Percentiles rank a stretch among this genome's conserved stretches.
Conservation (phyloP, 73 alveolate species). For the Paramecium caudatum region DNA sequence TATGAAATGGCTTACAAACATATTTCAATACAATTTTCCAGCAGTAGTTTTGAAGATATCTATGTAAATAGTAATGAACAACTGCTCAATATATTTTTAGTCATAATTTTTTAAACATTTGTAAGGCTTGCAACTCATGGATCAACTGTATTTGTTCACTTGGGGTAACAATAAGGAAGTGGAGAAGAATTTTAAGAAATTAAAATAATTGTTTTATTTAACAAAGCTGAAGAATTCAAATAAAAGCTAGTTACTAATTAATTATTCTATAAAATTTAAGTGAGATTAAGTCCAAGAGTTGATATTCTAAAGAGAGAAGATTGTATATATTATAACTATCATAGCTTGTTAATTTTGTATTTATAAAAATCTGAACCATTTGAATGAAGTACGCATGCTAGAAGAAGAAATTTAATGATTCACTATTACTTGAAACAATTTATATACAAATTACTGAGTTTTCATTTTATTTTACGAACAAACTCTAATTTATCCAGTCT, state of each 20-base stretch:
- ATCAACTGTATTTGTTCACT: slow-evolving; percentile 11
- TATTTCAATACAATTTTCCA: background rate
- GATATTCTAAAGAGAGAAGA: background rate
- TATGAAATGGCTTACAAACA: slow-evolving; percentile 36
- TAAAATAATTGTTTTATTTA: background rate
- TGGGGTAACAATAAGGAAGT: background rate
- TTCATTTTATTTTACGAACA: slow-evolving; percentile 7
- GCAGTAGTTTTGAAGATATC: background rate
- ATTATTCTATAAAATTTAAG: slow-evolving; percentile 54
- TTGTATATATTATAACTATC: background rate
- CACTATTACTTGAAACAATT: background rate
- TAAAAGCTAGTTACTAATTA: background rate
- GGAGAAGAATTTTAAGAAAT: background rate
- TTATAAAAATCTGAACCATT: background rate
- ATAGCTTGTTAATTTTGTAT: background rate
- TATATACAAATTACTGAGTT: slow-evolving; percentile 41
- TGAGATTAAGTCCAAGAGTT: slow-evolving; percentile 17
- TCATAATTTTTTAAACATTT: slow-evolving; percentile 28
- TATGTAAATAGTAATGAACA: background rate
- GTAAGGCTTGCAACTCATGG: background rate
- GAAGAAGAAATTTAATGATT: slow-evolving; percentile 64
- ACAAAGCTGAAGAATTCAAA: background rate
- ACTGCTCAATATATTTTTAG: background rate
- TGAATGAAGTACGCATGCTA: slow-evolving; percentile 27
- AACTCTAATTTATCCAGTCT: background rate